Conservation (phyloP, 2,329 filamentous ascomycete genomes). For the Lachnellula cervina region DNA sequence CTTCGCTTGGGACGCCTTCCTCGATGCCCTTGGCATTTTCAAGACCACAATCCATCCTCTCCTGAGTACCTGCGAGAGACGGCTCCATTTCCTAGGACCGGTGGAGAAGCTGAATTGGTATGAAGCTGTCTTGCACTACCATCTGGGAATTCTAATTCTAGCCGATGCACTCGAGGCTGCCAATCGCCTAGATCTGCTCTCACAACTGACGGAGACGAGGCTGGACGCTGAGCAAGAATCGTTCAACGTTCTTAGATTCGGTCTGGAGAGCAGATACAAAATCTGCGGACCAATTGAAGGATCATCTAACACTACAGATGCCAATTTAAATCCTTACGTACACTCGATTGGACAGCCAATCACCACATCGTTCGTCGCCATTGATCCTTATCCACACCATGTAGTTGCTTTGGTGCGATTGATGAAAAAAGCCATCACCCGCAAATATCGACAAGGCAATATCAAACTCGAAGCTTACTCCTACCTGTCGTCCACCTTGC, state of each 20-base stretch:
- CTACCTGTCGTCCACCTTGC: slow-evolving; percentile 23
- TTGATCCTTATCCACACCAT: slow-evolving; percentile 32
- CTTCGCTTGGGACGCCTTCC: slow-evolving; percentile 23
- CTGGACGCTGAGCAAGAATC: neutral
- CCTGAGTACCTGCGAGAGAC: slow-evolving; percentile 25
- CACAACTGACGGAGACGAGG: neutral
- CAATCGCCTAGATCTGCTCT: neutral
- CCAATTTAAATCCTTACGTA: neutral
- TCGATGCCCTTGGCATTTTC: slow-evolving; percentile 29
- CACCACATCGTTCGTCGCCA: slow-evolving; percentile 26
- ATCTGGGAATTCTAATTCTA: neutral
- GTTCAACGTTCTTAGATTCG: neutral
- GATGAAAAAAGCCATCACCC: slow-evolving; percentile 26
- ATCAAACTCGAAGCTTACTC: slow-evolving; percentile 24
- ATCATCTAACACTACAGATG: neutral
- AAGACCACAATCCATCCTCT: slow-evolving; percentile 28
- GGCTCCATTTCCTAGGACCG: slow-evolving; percentile 30
- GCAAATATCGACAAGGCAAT: slow-evolving; percentile 22
- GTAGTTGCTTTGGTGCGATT: slow-evolving; percentile 30
- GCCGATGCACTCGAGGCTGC: neutral
- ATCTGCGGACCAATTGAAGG: slow-evolving; percentile 11
- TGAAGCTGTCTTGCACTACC: slow-evolving; percentile 24
- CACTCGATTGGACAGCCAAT: neutral
- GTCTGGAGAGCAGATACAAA: slow-evolving; percentile 24
- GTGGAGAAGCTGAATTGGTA: slow-evolving; percentile 32